Conservation (phyloP, 768 basidiomycete genomes). For the Gloeopeniophorella convolvens region DNA sequence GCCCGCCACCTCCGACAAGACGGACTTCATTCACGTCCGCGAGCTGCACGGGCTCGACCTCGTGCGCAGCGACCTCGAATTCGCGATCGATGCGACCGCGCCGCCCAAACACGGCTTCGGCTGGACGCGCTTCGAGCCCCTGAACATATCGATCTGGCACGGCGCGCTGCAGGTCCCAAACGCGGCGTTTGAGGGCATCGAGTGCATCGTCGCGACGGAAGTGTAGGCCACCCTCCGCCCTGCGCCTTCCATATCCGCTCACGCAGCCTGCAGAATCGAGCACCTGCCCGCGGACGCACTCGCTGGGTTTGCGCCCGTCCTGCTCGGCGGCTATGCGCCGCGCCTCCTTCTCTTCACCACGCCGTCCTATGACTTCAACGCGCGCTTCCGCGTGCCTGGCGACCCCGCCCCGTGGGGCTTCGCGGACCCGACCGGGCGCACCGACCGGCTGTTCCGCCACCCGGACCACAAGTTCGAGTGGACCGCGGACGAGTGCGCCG, state of each 20-base stretch:
- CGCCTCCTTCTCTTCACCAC: conserved; percentile 72
- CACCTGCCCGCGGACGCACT: conserved; percentile 60
- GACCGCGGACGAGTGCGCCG: conserved; percentile 66
- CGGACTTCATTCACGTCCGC: conserved; percentile 51
- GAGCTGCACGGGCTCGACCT: conserved; percentile 63
- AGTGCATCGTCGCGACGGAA: conserved; percentile 75
- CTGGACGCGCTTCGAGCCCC: conserved; percentile 56
- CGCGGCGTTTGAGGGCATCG: conserved; percentile 51
- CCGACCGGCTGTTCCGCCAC: conserved; percentile 71
- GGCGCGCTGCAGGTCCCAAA: conserved; percentile 69
- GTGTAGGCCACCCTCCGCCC: conserved; percentile 47
- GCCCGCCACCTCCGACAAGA: conserved; percentile 8
- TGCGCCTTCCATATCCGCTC: background rate
- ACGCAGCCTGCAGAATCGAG: conserved; percentile 54
- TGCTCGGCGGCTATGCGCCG: conserved; percentile 77
- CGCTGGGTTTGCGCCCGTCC: conserved; percentile 54
- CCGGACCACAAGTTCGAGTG: conserved; percentile 87
- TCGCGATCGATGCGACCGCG: conserved; percentile 43
- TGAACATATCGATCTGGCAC: conserved; percentile 63
- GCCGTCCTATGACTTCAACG: conserved; percentile 80
- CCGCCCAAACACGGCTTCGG: conserved; percentile 30
- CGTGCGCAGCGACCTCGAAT: conserved; percentile 42
- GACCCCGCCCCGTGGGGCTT: conserved; percentile 40
- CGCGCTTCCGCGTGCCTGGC: conserved; percentile 57
- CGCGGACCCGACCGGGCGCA: conserved; percentile 71